These are phyloP conservation scores for Bipolaris gigantea DNA, from an alignment of 2,329 filamentous ascomycete species.

Conservation along the genomic window DNA sequence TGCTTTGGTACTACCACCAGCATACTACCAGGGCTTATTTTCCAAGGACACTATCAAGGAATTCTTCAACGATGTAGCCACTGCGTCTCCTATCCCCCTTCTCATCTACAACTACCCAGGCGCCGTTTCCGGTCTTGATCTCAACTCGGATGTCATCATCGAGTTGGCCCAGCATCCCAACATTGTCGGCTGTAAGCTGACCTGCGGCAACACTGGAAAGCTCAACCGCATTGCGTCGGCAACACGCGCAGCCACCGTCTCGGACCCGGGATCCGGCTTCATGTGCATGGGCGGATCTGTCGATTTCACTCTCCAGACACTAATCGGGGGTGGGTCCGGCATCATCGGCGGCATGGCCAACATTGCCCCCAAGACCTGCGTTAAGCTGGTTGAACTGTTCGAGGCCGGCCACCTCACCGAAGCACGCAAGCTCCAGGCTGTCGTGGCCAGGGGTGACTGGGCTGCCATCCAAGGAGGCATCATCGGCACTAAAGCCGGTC, in stretches of 20 bases:
- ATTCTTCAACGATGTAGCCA: constrained; percentile 68
- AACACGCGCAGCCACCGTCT: constrained; percentile 46
- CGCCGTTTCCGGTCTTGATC: constrained; percentile 64
- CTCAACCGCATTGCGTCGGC: constrained; percentile 62
- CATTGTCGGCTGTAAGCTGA: constrained; percentile 70
- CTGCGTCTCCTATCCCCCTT: constrained; percentile 64
- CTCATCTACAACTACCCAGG: constrained; percentile 73
- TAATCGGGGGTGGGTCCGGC: constrained; percentile 70
- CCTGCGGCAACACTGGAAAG: constrained; percentile 71
- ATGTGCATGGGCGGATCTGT: constrained; percentile 72
- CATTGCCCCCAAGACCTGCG: constrained; percentile 67
- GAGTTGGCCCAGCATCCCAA: constrained; percentile 63
- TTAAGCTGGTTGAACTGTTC: constrained; percentile 63
- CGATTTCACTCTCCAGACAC: constrained; percentile 72
- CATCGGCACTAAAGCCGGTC: constrained; percentile 67
- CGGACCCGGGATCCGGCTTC: constrained; percentile 57
- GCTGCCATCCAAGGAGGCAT: constrained; percentile 69
- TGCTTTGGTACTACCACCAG: constrained; percentile 73
- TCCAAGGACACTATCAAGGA: constrained; percentile 60
- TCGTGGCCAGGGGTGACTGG: constrained; percentile 70
- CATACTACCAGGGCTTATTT: constrained; percentile 72
- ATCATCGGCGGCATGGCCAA: constrained; percentile 74
- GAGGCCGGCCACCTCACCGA: constrained; percentile 61
- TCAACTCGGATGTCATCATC: constrained; percentile 65
- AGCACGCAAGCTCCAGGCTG: constrained; percentile 65